phyloP scores from a whole-genome alignment of 129 eudicot genomes.

The Artemisia tridentata region DNA sequence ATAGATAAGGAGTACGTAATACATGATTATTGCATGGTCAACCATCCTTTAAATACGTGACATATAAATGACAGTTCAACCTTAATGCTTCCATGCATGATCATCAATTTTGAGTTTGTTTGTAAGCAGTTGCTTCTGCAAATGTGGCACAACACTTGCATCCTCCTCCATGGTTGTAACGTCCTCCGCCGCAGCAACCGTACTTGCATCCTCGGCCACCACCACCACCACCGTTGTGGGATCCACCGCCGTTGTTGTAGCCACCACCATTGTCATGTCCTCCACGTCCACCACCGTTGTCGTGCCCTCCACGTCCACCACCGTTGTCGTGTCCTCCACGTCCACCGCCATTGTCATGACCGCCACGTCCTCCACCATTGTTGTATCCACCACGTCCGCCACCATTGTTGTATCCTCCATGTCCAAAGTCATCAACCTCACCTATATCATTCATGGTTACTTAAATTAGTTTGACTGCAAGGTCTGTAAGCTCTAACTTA shows the following conservation, averaged over 20 bases:
- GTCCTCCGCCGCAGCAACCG: constrained; percentile 27
- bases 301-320: constrained; percentile 9
- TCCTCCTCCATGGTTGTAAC: constrained; percentile 5
- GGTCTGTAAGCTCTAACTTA: too few species aligned
- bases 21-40: constrained; percentile 7
- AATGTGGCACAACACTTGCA: constrained; percentile 28
- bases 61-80: constrained; percentile 1
- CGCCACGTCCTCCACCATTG: constrained; percentile 17
- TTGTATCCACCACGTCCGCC: constrained; percentile 4
- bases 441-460: constrained; percentile 10
- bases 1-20: constrained; percentile 1
- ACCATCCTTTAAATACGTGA: constrained; percentile 3
- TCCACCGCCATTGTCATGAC: not conserved
- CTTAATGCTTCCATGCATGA: not conserved
- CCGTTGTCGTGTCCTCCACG: constrained; percentile 11
- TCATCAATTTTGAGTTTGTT: constrained; percentile 30
- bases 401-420: constrained; percentile 3
- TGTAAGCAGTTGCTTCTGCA: constrained; percentile 39
- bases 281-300: not conserved
- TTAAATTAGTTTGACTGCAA: too few species aligned
- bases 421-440: constrained; percentile 20
- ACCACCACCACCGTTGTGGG: constrained; percentile 14
- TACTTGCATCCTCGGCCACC: constrained; percentile 14
- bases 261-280: constrained; percentile 1
- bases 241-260: not conserved